These are phyloP conservation scores for Lentinula raphanica DNA, from an alignment of 768 basidiomycete species.

Conservation along the genomic window DNA sequence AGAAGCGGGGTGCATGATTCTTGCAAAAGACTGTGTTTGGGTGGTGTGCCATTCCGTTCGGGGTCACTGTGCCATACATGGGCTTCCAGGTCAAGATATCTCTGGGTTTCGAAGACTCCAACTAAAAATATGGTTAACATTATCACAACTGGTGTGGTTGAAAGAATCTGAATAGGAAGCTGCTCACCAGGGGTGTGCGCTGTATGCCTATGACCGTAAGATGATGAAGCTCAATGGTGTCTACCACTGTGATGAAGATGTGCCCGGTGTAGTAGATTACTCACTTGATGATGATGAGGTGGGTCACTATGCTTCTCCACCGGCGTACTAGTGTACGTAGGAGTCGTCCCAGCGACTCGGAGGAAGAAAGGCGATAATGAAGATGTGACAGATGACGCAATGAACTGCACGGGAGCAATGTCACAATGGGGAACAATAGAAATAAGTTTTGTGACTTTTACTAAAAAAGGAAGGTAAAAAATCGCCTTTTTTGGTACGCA, in stretches of 20 bases:
- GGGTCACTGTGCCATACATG: slow-evolving; percentile 48
- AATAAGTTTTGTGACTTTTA: too few species aligned
- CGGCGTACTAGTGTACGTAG: slow-evolving; percentile 18
- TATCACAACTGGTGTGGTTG: not conserved
- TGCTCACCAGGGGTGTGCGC: slow-evolving; percentile 12
- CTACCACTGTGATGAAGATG: slow-evolving; percentile 25
- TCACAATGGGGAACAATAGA: too few species aligned
- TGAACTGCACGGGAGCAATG: too few species aligned
- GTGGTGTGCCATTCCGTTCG: slow-evolving; percentile 36
- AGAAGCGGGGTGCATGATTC: slow-evolving; percentile 54
- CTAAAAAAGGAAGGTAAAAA: too few species aligned
- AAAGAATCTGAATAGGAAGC: too few species aligned
- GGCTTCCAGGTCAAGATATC: slow-evolving; percentile 65
- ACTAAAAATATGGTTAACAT: slow-evolving; percentile 41
- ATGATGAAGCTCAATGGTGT: slow-evolving; percentile 21
- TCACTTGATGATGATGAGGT: slow-evolving; percentile 2
- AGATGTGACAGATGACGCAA: too few species aligned
- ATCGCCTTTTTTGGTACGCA: too few species aligned
- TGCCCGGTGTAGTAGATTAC: slow-evolving; percentile 13
- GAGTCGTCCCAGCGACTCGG: too few species aligned
- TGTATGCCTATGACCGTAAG: not conserved
- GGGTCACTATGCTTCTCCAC: not conserved
- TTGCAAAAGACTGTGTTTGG: slow-evolving; percentile 38
- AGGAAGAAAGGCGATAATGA: too few species aligned
- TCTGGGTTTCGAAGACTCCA: slow-evolving; percentile 68